These are phyloP conservation scores for Byssochlamys sp. DNA, from an alignment of 2,329 filamentous ascomycete genomes.

Conservation along the genomic window DNA sequence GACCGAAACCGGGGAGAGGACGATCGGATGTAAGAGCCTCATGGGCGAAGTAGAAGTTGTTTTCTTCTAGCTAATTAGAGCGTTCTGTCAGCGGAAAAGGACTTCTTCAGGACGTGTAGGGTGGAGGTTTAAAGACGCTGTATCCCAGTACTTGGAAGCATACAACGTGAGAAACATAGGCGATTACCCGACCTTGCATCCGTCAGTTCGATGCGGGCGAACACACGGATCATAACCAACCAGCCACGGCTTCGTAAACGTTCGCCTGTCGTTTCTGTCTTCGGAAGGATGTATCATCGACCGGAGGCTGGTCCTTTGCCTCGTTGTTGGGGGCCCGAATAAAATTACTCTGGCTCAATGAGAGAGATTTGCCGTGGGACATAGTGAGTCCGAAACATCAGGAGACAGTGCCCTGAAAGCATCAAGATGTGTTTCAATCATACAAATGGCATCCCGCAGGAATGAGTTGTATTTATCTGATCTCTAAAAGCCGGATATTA, in stretches of 20 bases:
- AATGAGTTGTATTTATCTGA: no score
- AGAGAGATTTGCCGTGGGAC: slow-evolving; percentile 14
- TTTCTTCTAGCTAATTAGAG: slow-evolving; percentile 45
- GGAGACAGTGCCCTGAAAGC: no score
- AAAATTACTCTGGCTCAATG: slow-evolving; percentile 12
- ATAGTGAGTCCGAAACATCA: slow-evolving; percentile 1
- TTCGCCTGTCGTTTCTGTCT: slow-evolving; percentile 31
- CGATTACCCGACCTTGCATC: slow-evolving; percentile 39
- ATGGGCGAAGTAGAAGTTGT: slow-evolving; percentile 48
- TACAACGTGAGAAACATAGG: slow-evolving; percentile 21
- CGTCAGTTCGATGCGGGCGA: slow-evolving; percentile 5
- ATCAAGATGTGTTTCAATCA: no score
- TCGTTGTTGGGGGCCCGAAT: slow-evolving; percentile 6
- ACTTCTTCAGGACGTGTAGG: slow-evolving; percentile 49
- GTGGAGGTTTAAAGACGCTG: slow-evolving; percentile 24
- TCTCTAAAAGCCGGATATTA: no score
- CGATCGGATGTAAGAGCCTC: slow-evolving; percentile 31
- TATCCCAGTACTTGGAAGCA: slow-evolving; percentile 23
- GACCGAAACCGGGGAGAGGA: slow-evolving; percentile 45
- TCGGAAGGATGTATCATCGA: slow-evolving; percentile 3
- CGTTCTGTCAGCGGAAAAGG: slow-evolving; percentile 44
- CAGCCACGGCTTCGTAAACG: slow-evolving; percentile 52
- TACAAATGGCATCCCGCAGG: no score
- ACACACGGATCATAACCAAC: slow-evolving; percentile 20
- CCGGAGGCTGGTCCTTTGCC: slow-evolving; percentile 5